Conservation (phyloP, 2,329 filamentous ascomycete species). For the Beauveria medogensis region DNA sequence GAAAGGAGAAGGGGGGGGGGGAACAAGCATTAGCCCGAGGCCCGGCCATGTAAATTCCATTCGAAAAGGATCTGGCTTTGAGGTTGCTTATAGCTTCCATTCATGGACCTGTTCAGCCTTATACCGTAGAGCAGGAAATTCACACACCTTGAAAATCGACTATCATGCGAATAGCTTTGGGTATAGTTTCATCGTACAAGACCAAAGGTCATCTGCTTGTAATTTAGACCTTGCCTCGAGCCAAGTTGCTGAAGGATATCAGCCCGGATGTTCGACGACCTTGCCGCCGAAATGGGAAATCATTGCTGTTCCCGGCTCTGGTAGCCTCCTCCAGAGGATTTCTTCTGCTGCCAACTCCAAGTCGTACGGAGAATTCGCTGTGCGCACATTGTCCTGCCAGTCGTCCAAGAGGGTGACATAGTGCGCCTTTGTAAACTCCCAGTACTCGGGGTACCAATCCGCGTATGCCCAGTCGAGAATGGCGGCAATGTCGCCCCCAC, state of each 20-base stretch:
- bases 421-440: conserved; percentile 24
- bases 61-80: too few species aligned
- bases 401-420: conserved; percentile 15
- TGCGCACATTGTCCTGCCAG: conserved; percentile 14
- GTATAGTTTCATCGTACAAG: not conserved
- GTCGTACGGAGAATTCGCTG: not conserved
- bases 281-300: not conserved
- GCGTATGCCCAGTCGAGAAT: conserved; percentile 26
- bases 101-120: too few species aligned
- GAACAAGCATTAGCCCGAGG: too few species aligned
- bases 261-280: not conserved
- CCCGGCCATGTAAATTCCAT: too few species aligned
- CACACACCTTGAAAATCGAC: too few species aligned
- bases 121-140: too few species aligned
- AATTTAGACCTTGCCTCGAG: not conserved
- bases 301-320: not conserved
- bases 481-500: conserved; percentile 18
- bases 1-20: too few species aligned
- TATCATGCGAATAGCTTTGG: too few species aligned
- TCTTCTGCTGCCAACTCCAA: not conserved
- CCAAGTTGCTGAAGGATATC: not conserved
- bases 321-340: not conserved
- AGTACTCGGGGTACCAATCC: conserved; percentile 28
- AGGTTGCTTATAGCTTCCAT: too few species aligned
- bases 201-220: not conserved